Evolutionary conservation across 1,139 yeast genomes (phyloP).

Genomic region (Pichia sp.): DNA sequence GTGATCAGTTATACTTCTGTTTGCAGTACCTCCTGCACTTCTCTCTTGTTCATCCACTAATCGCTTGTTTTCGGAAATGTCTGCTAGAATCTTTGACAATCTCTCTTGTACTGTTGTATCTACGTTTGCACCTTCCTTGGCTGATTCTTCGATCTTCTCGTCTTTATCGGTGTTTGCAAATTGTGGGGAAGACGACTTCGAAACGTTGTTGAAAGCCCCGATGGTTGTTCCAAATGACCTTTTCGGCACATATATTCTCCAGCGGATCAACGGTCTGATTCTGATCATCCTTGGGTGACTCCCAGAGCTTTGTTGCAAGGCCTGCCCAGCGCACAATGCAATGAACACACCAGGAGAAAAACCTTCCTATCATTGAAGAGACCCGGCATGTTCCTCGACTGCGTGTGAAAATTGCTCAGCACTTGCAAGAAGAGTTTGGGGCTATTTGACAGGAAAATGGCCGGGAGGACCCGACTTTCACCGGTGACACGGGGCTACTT

Average conservation of each 20-base stretch:
- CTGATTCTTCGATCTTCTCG: neutral
- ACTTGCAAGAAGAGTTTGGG: neutral
- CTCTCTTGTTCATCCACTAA: constrained; percentile 25
- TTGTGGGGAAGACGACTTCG: neutral
- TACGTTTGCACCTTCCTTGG: neutral
- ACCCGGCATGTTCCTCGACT: neutral
- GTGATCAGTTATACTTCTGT: neutral
- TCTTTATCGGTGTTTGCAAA: constrained; percentile 5
- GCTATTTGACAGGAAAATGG: neutral
- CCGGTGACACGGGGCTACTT: too few species aligned
- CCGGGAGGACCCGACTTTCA: neutral
- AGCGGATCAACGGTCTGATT: neutral
- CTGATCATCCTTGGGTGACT: neutral
- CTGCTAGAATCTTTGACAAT: constrained; percentile 18
- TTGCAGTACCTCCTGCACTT: neutral
- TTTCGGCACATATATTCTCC: neutral
- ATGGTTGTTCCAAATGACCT: neutral
- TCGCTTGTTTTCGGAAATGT: constrained; percentile 17
- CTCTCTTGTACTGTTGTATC: constrained; percentile 14
- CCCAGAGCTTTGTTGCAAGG: neutral
- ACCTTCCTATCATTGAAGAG: neutral
- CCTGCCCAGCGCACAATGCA: neutral
- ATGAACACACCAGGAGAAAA: neutral
- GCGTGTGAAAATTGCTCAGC: neutral
- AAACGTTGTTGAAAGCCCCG: neutral